Evolutionary conservation across 2,329 filamentous ascomycete genomes (phyloP).

Genomic region (Paraconiothyrium sp.): DNA sequence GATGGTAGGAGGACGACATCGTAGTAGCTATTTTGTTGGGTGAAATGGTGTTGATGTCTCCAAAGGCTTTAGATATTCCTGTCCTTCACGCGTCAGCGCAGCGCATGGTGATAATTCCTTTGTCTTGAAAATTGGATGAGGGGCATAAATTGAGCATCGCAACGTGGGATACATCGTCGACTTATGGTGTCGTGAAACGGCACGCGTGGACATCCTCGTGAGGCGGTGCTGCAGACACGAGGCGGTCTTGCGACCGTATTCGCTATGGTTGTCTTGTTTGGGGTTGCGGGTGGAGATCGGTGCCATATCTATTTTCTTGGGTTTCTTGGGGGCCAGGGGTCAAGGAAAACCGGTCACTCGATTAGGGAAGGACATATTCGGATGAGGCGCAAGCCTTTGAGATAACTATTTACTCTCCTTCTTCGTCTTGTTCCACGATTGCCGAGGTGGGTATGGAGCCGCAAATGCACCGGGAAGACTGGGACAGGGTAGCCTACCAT

Average conservation of each 20-base stretch:
- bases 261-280: conserved; percentile 9
- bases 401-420: not conserved
- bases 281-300: not conserved
- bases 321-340: not conserved
- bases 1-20: not conserved
- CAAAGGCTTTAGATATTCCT: not conserved
- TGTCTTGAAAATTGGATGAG: not conserved
- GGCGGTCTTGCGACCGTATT: conserved; percentile 10
- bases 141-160: not conserved
- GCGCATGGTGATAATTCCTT: not conserved
- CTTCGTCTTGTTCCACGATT: too few species aligned
- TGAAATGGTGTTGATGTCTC: not conserved
- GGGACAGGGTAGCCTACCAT: too few species aligned
- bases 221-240: conserved; percentile 13
- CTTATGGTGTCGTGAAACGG: conserved; percentile 1
- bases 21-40: not conserved
- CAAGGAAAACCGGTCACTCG: not conserved
- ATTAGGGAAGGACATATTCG: not conserved
- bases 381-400: too few species aligned
- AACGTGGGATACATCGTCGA: not conserved
- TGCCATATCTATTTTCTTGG: not conserved
- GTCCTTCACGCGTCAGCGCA: not conserved
- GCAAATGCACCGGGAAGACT: too few species aligned
- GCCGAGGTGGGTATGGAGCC: too few species aligned
- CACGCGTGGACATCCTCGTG: conserved; percentile 6